phyloP scores from a whole-genome alignment of 768 basidiomycete species.

The Lactifluus subvellereus region DNA sequence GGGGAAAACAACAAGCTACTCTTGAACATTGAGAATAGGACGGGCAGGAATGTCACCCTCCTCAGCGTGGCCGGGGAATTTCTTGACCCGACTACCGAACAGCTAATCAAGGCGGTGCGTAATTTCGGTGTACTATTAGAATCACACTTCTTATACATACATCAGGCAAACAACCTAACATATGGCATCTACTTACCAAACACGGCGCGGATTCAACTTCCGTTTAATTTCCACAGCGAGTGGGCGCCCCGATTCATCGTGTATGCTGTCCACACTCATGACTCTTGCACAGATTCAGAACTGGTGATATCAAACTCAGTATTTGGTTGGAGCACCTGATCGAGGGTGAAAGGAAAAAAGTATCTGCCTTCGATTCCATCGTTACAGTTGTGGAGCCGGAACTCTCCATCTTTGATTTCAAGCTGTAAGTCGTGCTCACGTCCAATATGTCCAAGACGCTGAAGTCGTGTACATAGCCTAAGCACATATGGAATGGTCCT shows the following conservation, averaged over 20 bases:
- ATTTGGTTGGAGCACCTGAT: conserved; percentile 69
- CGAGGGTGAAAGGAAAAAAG: conserved; percentile 53
- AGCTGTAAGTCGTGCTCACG: conserved; percentile 51
- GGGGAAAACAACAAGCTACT: conserved; percentile 69
- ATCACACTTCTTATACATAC: neutral
- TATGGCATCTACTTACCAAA: conserved; percentile 50
- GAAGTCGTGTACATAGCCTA: conserved; percentile 34
- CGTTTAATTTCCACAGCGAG: conserved; percentile 79
- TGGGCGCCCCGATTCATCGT: conserved; percentile 36
- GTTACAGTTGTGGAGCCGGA: conserved; percentile 79
- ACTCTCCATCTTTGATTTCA: conserved; percentile 68
- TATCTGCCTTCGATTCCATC: conserved; percentile 67
- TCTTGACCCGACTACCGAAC: conserved; percentile 55
- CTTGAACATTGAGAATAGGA: conserved; percentile 69
- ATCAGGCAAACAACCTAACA: conserved; percentile 52
- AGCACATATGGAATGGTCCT: conserved; percentile 67
- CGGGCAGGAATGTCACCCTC: conserved; percentile 64
- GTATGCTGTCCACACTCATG: conserved; percentile 5
- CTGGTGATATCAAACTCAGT: conserved; percentile 45
- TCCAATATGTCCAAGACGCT: conserved; percentile 3
- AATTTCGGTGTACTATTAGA: conserved; percentile 1
- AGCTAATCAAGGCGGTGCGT: conserved; percentile 69
- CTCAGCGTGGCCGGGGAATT: conserved; percentile 61
- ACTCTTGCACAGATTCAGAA: neutral
- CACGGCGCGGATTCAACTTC: conserved; percentile 55